Conservation (phyloP, 805 yeast genomes). For the Wickerhamomyces sydowiorum region DNA sequence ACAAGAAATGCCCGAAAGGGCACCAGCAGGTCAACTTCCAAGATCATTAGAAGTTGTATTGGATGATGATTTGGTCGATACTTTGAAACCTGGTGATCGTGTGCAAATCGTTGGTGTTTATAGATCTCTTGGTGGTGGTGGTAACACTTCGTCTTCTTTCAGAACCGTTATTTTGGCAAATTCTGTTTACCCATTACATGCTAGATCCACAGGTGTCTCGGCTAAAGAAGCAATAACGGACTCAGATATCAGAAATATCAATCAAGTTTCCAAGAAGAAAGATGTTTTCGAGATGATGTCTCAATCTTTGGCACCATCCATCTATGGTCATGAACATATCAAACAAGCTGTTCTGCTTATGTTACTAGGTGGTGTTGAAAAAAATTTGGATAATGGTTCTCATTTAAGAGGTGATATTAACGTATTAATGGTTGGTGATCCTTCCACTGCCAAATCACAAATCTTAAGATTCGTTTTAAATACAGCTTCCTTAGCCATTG, state of each 20-base stretch:
- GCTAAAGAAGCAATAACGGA: slow-evolving; percentile 66
- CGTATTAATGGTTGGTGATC: slow-evolving; percentile 95
- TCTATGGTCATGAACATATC: slow-evolving; percentile 87
- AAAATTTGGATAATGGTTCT: slow-evolving; percentile 89
- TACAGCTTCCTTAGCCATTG: slow-evolving; percentile 92
- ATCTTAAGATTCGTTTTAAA: slow-evolving; percentile 89
- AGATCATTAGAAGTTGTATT: slow-evolving; percentile 87
- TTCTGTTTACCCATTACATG: slow-evolving; percentile 83
- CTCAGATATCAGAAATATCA: slow-evolving; percentile 80
- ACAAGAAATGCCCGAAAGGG: slow-evolving; percentile 96
- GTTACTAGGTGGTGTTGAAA: slow-evolving; percentile 92
- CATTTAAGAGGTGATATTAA: slow-evolving; percentile 98
- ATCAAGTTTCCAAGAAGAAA: slow-evolving; percentile 62
- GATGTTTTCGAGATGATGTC: slow-evolving; percentile 75
- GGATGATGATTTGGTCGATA: slow-evolving; percentile 92
- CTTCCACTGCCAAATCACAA: slow-evolving; percentile 97
- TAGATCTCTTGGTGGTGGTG: slow-evolving; percentile 78
- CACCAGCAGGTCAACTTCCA: slow-evolving; percentile 97
- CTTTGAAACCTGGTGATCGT: slow-evolving; percentile 93
- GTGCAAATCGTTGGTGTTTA: slow-evolving; percentile 91
- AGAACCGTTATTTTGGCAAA: slow-evolving; percentile 81
- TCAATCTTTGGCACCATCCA: slow-evolving; percentile 90
- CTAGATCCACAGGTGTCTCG: slow-evolving; percentile 82
- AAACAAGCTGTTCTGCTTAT: slow-evolving; percentile 86
- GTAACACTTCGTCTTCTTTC: slow-evolving; percentile 57